Percentiles rank a stretch among this genome's conserved stretches.
Evolutionary conservation across 1,284 basidiomycete species (phyloP).

Genomic region (Pseudozyma hubeiensis): DNA sequence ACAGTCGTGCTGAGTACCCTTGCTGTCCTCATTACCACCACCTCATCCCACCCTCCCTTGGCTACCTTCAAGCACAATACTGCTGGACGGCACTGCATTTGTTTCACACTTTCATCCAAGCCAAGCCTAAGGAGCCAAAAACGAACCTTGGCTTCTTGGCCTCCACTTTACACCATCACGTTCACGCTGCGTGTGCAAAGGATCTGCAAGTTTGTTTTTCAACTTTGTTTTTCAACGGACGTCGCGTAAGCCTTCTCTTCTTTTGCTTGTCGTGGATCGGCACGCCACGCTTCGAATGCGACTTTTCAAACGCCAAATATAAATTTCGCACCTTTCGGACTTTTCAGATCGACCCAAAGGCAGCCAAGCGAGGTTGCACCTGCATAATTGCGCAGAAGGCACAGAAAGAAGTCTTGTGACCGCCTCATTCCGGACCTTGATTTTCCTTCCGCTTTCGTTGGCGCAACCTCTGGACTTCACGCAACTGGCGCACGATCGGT

Average conservation of each 20-base stretch:
- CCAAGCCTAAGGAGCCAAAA: not conserved
- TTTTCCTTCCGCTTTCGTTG: not conserved
- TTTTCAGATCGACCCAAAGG: not conserved
- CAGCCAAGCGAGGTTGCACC: not conserved
- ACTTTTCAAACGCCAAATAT: conserved; percentile 1
- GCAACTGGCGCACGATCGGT: not conserved
- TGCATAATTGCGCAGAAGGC: not conserved
- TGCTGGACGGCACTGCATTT: not conserved
- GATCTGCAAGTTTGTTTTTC: not conserved
- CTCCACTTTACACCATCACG: conserved; percentile 2
- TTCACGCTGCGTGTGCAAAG: not conserved
- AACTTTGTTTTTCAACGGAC: not conserved
- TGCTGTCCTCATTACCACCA: not conserved
- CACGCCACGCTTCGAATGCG: conserved; percentile 7
- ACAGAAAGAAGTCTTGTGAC: not conserved
- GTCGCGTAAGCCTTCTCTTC: conserved; percentile 5
- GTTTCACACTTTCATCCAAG: not conserved
- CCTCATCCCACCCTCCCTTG: not conserved
- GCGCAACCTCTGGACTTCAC: not conserved
- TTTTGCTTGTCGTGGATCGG: not conserved
- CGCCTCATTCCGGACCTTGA: not conserved
- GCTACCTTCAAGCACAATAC: not conserved
- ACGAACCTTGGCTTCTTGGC: not conserved
- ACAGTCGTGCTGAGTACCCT: not conserved
- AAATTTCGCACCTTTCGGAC: not conserved